Conservation (phyloP, 495 filamentous ascomycete genomes). For the Tuber borchii region DNA sequence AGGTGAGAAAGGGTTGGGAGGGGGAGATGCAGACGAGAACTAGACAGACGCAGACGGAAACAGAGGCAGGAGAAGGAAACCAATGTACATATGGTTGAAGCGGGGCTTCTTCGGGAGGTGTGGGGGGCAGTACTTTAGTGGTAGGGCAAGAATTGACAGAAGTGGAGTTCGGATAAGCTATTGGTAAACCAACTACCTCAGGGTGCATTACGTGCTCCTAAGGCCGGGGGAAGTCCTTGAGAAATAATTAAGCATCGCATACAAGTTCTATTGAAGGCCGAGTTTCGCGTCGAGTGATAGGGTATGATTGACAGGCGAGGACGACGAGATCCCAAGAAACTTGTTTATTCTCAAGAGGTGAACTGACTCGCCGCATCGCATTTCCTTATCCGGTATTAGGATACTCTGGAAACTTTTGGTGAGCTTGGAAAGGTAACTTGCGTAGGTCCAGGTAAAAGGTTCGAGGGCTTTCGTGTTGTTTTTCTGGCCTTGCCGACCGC, state of each 20-base stretch:
- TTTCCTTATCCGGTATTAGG: neutral
- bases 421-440: neutral
- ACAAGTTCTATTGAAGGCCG: neutral
- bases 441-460: neutral
- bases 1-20: neutral
- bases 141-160: neutral
- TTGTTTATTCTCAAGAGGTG: neutral
- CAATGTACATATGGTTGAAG: neutral
- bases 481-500: neutral
- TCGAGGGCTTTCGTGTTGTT: neutral
- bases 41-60: neutral
- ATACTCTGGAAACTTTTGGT: neutral
- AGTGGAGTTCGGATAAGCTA: neutral
- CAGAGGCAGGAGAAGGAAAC: neutral
- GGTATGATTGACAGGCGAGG: neutral
- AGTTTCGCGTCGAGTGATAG: neutral
- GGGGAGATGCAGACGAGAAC: neutral
- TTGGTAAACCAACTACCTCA: neutral
- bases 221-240: neutral
- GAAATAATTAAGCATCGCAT: neutral
- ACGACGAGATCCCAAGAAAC: neutral
- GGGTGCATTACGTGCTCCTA: neutral
- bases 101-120: neutral
- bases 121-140: neutral
- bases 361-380: neutral